A percentile compares a stretch with the other conserved stretches of the same genome.
These are phyloP conservation scores for Scedosporium boydii DNA, from an alignment of 2,329 filamentous ascomycete species.

Conservation along the genomic window DNA sequence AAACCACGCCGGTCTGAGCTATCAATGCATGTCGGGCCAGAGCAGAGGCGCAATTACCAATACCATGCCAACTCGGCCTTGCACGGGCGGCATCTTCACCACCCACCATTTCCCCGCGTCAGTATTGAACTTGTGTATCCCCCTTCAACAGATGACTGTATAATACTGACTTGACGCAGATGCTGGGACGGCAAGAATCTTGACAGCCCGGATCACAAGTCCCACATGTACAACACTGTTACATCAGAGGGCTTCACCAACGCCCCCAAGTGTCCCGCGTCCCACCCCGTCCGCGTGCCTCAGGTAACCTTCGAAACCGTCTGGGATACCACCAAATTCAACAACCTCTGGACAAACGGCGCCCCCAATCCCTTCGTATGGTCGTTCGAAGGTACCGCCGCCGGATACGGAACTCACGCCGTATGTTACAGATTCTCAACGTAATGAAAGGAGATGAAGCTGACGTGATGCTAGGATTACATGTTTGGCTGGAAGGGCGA, in stretches of 20 bases:
- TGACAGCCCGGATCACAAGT: constrained; percentile 37
- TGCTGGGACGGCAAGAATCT: constrained; percentile 47
- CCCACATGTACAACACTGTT: constrained; percentile 19
- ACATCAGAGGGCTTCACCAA: constrained; percentile 5
- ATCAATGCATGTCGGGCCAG: constrained; percentile 36
- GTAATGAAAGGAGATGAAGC: too few relatives aligned
- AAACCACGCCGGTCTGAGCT: constrained; percentile 32
- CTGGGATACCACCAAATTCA: constrained; percentile 10
- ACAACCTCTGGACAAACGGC: constrained; percentile 8
- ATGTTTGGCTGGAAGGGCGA: constrained; percentile 24
- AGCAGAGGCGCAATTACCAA: constrained; percentile 39
- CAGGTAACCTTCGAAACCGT: constrained; percentile 10
- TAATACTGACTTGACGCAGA: constrained; percentile 16
- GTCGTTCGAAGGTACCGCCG: neutral
- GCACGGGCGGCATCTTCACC: constrained; percentile 43
- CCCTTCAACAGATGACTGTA: neutral
- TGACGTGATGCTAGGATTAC: constrained; percentile 14
- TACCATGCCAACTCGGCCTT: constrained; percentile 32
- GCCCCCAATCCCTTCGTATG: constrained; percentile 8
- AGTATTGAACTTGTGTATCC: constrained; percentile 17
- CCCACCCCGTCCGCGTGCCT: constrained; percentile 9
- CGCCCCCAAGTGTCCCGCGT: constrained; percentile 5
- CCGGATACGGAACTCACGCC: constrained; percentile 20
- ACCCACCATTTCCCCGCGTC: constrained; percentile 39
- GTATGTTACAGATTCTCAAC: too few relatives aligned